Evolutionary conservation across 352 stramenopile species (phyloP).

Genomic region (Phytopythium delawarense): DNA sequence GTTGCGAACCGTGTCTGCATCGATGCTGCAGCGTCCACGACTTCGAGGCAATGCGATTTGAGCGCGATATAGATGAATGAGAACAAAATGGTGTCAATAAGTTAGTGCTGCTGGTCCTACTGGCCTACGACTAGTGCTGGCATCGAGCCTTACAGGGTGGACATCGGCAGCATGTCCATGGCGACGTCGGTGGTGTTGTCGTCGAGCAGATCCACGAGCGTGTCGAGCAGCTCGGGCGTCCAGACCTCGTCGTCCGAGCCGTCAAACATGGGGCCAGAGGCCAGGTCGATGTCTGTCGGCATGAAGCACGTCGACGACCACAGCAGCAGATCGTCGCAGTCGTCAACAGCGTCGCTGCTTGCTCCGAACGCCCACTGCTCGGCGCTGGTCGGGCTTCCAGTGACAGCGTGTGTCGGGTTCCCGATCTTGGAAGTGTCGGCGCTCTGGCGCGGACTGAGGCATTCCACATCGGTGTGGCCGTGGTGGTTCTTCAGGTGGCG

Average conservation of each 20-base stretch:
- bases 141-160: slow-evolving; percentile 1
- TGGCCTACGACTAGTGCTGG: not conserved
- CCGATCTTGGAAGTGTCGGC: not conserved
- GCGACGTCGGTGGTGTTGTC: slow-evolving; percentile 7
- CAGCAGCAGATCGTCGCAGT: slow-evolving; percentile 7
- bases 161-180: not conserved
- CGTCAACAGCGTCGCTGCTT: slow-evolving; percentile 10
- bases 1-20: too few species aligned
- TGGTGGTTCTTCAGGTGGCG: slow-evolving; percentile 39
- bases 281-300: slow-evolving; percentile 2
- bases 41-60: too few species aligned
- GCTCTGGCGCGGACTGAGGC: not conserved
- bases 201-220: slow-evolving; percentile 24
- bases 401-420: not conserved
- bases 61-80: too few species aligned
- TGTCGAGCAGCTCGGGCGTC: slow-evolving; percentile 25
- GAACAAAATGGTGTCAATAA: not conserved
- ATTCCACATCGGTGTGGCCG: slow-evolving; percentile 3
- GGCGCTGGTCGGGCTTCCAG: not conserved
- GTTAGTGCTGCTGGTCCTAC: not conserved
- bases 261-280: slow-evolving; percentile 6
- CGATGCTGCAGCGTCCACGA: too few species aligned
- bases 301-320: slow-evolving; percentile 11
- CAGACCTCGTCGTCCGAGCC: slow-evolving; percentile 12
- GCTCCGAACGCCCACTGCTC: slow-evolving; percentile 7